These are phyloP conservation scores for Thermothelomyces thermophilus DNA, from an alignment of 2,329 filamentous ascomycete genomes.

Conservation along the genomic window DNA sequence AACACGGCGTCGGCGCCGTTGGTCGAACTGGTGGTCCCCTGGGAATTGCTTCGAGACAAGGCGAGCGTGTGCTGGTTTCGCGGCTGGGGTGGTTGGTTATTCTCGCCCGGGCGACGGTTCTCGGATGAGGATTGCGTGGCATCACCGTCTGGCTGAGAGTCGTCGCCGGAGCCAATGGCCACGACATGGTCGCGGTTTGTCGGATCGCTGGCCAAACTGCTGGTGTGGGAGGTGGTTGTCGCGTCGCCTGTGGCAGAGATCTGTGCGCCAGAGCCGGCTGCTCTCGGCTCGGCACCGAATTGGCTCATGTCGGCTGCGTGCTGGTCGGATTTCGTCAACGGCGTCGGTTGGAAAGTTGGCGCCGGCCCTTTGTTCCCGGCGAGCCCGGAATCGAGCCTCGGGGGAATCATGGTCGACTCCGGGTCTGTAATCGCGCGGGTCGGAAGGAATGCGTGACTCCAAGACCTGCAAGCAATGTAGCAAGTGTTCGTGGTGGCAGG, in stretches of 20 bases:
- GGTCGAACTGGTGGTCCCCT: slow-evolving; percentile 36
- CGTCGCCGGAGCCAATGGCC: not conserved
- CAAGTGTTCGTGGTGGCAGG: not conserved
- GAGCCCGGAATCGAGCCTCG: slow-evolving; percentile 20
- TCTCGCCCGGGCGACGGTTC: slow-evolving; percentile 1
- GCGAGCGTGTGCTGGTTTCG: slow-evolving; percentile 17
- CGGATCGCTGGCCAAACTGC: slow-evolving; percentile 9
- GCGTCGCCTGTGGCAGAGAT: slow-evolving; percentile 21
- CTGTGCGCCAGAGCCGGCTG: slow-evolving; percentile 9
- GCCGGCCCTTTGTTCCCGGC: slow-evolving; percentile 19
- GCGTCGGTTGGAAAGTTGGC: slow-evolving; percentile 14
- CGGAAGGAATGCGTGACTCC: not conserved
- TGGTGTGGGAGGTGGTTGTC: slow-evolving; percentile 20
- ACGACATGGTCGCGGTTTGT: slow-evolving; percentile 12
- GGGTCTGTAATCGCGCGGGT: slow-evolving; percentile 21
- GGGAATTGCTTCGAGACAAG: slow-evolving; percentile 37
- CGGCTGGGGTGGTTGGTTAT: slow-evolving; percentile 3
- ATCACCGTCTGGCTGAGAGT: slow-evolving; percentile 3
- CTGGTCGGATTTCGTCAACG: slow-evolving; percentile 6
- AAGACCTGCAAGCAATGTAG: slow-evolving; percentile 2
- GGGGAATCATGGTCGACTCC: slow-evolving; percentile 20
- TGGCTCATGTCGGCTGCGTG: slow-evolving; percentile 22
- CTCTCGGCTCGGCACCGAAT: slow-evolving; percentile 17
- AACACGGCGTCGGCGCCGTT: slow-evolving; percentile 38
- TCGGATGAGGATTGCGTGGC: slow-evolving; percentile 5